A percentile compares a stretch with the other conserved stretches of the same genome.
Conservation (phyloP, 345 rosid genomes). For the Populus pruinosa region DNA sequence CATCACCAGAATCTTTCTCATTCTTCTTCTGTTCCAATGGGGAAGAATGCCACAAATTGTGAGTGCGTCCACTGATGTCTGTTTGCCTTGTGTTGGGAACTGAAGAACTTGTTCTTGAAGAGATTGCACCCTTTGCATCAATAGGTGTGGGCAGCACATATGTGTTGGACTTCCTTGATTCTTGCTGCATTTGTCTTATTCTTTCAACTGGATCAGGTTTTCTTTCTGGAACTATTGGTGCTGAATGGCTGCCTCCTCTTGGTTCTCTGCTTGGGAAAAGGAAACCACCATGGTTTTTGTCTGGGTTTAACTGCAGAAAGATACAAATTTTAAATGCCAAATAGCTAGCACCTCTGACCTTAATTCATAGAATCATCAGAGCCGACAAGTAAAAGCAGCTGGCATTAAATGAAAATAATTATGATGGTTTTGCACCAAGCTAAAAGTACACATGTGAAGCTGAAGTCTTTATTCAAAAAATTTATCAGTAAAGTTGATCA, state of each 20-base stretch:
- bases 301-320: constrained; percentile 44
- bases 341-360: background rate
- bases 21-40: constrained; percentile 76
- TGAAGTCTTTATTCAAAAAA: background rate
- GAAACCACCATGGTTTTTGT: constrained; percentile 47
- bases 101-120: constrained; percentile 43
- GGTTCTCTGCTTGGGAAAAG: constrained; percentile 40
- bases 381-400: background rate
- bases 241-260: constrained; percentile 68
- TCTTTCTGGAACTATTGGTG: constrained; percentile 76
- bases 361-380: background rate
- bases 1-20: constrained; percentile 37
- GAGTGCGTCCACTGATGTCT: constrained; percentile 35
- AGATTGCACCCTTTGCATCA: constrained; percentile 42
- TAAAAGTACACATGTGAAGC: background rate
- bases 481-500: background rate
- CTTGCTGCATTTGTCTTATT: constrained; percentile 47
- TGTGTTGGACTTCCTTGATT: constrained; percentile 46
- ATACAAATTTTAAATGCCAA: constrained; percentile 1
- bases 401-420: background rate
- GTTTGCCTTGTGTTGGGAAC: constrained; percentile 40
- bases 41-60: constrained; percentile 74
- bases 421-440: background rate
- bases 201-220: constrained; percentile 60
- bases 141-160: constrained; percentile 82